Conservation (phyloP, 495 filamentous ascomycete species). For the Cercophora scortea region DNA sequence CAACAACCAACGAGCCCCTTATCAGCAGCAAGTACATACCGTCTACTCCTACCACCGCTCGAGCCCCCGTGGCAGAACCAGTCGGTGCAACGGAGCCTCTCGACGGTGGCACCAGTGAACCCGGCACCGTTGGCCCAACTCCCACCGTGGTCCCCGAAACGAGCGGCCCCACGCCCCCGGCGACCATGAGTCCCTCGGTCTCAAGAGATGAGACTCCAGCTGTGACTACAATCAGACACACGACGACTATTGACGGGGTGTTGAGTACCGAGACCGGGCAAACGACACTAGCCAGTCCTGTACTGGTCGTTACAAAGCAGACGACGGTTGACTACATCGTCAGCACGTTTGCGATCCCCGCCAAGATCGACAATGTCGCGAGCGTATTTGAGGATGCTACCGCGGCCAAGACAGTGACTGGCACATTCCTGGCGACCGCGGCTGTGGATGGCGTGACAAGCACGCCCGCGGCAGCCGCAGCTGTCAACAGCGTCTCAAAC, state of each 20-base stretch:
- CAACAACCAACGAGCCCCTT: neutral
- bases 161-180: too few relatives aligned
- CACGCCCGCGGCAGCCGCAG: too few relatives aligned
- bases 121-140: neutral
- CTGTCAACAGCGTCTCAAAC: too few relatives aligned
- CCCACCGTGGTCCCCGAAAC: too few relatives aligned
- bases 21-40: too few relatives aligned
- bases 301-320: neutral
- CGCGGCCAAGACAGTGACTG: too few relatives aligned
- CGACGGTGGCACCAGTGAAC: neutral
- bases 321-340: neutral
- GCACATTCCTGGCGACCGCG: too few relatives aligned
- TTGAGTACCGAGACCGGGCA: neutral
- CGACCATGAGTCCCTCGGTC: too few relatives aligned
- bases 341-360: neutral
- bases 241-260: slow-evolving; percentile 3
- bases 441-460: too few relatives aligned
- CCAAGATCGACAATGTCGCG: neutral
- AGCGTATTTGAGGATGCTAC: neutral
- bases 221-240: neutral
- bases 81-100: neutral
- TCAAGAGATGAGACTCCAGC: too few relatives aligned
- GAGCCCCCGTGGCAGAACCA: too few relatives aligned
- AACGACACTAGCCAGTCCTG: slow-evolving; percentile 1
- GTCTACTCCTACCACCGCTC: too few relatives aligned